Base-by-base conservation (phyloP, 306 rosid species). In the Abrus pulchellus region DNA sequence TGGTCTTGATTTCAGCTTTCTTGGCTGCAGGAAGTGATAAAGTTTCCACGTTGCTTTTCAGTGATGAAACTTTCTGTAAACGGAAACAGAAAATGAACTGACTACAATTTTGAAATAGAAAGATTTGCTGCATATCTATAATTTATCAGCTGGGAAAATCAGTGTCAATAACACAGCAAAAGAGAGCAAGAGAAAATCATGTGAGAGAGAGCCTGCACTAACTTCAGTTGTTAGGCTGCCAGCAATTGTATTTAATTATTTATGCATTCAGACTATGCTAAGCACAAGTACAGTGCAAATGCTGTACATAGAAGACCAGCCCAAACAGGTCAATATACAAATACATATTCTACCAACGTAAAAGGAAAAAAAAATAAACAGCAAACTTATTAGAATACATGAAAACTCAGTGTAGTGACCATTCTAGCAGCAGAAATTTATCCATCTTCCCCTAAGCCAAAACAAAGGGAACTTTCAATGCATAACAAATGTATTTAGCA, bases 11-110 rank as follows among this genome's bases (percentile, higher is more conserved):
- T 67, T 86, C 94, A 76, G 97, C 91, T 83, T 93, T 95, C 86
- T 81, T 93, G 79, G 97, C 92, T 9, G 96, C 99, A 68, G 99
- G 93, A 82, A 95, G 90, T 59, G 93, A 83, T 76, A 94, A 82
- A 0, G 98, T 82, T 70, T 93, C 99, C 70, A 93, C 90, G 33
- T 87, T 94, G 86, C 83, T 86, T 83, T 93, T 95, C 73, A 95
- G 82, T 44, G 89, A 88, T 77, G 97, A 90, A 54, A 95, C 97
- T 86, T 74, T 86, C 99, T 95, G 93, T 34, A 56, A 57, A 11
- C 61, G 3, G 3, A 47, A 49, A 27, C 1, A 53, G 45, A 56
- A 61, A 59, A 6, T 78, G 66, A 55, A 73, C 52, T 56, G 36
- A 63, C 36, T 47, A 56, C 64, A 73, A 77, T 40, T 56, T 36